Evolutionary conservation across 352 stramenopile genomes (phyloP), one percentile per base, ranked within the genome.

Genomic region (Globisporangium paddicum): DNA sequence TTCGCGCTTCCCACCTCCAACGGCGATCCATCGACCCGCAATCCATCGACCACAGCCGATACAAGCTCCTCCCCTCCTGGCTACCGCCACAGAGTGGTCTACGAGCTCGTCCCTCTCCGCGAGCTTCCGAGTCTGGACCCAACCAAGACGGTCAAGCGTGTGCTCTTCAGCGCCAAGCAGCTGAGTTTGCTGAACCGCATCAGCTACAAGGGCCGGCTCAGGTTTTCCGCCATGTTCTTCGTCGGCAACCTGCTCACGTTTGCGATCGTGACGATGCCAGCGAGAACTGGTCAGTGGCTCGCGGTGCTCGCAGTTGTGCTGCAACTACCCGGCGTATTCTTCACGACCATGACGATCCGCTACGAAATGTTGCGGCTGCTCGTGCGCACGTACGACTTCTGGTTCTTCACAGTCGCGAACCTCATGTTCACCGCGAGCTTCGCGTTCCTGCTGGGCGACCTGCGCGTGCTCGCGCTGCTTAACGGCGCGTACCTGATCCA

Each of bases 351-450:
- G 2, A 60, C 66, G 7, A 48, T 72, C 23, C 66, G 63, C 19
- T 55, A 66, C 14, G 58, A 73, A 32, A 73, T 77, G 60, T 6
- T 68, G 21, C 49, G 40, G 0, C 25, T 77, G 18, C 60, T 73
- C 18, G 47, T 72, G 26, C n/a, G 30, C 13, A 69, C 69, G 5
- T 73, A 73, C 41, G 66, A 73, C 40, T 77, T 73, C 19, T 71
- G 66, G 62, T 67, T 69, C 38, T 64, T 73, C 53, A 69, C 65
- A 10, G 38, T 68, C 13, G 60, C 58, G 37, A 76, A 76, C 38
- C n/a, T 70, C 25, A 47, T 71, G 25, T 73, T 73, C 28, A 48
- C 54, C 0, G 13, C 58, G 3, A 64, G 58, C 34, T 71, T 73
- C 23, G 50, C 16, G 23, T 32, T 66, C 13, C 57, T 69, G 2